phyloP scores from a whole-genome alignment of 176 grass and related monocot species.

The Alopecurus myosuroides region DNA sequence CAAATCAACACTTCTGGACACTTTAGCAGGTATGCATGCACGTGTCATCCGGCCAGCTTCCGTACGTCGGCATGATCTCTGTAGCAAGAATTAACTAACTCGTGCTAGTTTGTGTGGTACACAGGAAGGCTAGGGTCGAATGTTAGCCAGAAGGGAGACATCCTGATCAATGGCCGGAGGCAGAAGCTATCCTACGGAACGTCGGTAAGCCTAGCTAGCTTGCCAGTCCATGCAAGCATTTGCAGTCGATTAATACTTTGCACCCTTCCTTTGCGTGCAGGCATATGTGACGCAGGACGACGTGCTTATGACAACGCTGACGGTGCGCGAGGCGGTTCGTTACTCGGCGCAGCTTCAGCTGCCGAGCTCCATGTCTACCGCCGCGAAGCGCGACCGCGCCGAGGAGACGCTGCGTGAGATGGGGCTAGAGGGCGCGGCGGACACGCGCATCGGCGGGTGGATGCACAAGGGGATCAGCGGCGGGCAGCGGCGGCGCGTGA shows the following conservation, averaged over 20 bases:
- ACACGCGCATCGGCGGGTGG: constrained; percentile 81
- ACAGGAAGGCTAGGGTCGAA: constrained; percentile 65
- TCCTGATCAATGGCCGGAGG: constrained; percentile 66
- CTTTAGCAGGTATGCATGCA: constrained; percentile 61
- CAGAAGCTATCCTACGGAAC: constrained; percentile 73
- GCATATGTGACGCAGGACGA: constrained; percentile 98
- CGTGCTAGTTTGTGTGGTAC: background rate
- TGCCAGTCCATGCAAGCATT: background rate
- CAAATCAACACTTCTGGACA: constrained; percentile 90
- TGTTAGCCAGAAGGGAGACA: constrained; percentile 68
- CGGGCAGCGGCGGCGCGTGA: constrained; percentile 71
- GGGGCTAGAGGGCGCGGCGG: constrained; percentile 58
- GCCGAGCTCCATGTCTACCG: constrained; percentile 42
- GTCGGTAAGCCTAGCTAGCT: constrained; percentile 42
- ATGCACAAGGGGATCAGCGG: constrained; percentile 77
- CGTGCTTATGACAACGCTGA: constrained; percentile 84
- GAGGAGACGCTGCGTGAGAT: constrained; percentile 81
- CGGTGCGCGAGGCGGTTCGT: constrained; percentile 65
- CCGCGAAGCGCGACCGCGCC: constrained; percentile 59
- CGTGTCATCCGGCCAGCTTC: background rate
- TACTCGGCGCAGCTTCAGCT: constrained; percentile 90
- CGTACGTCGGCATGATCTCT: background rate
- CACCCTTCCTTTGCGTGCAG: too few species aligned
- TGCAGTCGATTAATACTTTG: too few species aligned
- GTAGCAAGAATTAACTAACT: background rate